Percentiles rank a stretch among this genome's conserved stretches.
phyloP scores from a whole-genome alignment of 257 asterid species.

The Solanum okadae region DNA sequence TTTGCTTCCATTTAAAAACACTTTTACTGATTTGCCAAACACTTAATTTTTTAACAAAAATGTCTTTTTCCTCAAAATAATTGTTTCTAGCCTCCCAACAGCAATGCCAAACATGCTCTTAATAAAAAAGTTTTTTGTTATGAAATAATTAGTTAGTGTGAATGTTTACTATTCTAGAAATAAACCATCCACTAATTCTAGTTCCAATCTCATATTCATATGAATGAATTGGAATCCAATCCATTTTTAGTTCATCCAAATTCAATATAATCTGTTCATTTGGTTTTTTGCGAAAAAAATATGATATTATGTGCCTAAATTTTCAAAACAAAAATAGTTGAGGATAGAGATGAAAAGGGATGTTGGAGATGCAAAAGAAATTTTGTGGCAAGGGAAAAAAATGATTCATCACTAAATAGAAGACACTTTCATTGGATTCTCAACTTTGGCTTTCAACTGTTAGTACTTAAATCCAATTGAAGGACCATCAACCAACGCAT shows the following conservation, averaged over 20 bases:
- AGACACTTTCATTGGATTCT: slow-evolving; percentile 13
- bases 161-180: neutral
- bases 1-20: too few relatives aligned
- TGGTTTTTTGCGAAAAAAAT: neutral
- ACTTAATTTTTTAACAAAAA: too few relatives aligned
- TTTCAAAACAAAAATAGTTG: neutral
- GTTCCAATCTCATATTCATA: neutral
- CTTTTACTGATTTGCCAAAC: too few relatives aligned
- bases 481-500: slow-evolving; percentile 1
- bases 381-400: too few relatives aligned
- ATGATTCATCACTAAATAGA: neutral
- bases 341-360: neutral
- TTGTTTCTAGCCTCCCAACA: too few relatives aligned
- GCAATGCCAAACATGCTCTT: too few relatives aligned
- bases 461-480: neutral
- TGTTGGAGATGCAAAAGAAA: neutral
- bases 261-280: too few relatives aligned
- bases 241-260: neutral
- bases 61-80: too few relatives aligned
- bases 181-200: neutral
- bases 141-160: neutral
- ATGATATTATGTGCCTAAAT: neutral
- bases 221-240: neutral
- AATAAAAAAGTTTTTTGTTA: too few relatives aligned
- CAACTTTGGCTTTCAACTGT: neutral